Percentiles rank a stretch among this genome's conserved stretches.
Evolutionary conservation across 805 yeast genomes (phyloP).

Genomic region (Candida ponderosae): DNA sequence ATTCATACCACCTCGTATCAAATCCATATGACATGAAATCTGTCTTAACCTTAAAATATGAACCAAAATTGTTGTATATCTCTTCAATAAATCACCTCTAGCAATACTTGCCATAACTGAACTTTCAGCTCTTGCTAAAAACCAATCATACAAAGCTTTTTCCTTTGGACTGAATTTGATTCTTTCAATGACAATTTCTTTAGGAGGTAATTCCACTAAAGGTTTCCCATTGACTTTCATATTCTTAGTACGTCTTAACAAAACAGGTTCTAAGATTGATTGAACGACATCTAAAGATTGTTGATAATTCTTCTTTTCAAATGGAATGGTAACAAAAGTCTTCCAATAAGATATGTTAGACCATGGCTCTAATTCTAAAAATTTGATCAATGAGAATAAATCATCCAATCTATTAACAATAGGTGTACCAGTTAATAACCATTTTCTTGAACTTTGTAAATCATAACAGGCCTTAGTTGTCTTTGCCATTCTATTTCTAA

Average conservation of each 20-base stretch:
- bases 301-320: constrained; percentile 61
- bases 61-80: constrained; percentile 72
- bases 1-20: constrained; percentile 43
- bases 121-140: constrained; percentile 57
- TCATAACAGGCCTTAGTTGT: constrained; percentile 74
- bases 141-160: constrained; percentile 54
- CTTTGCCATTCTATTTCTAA: constrained; percentile 69
- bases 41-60: constrained; percentile 82
- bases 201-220: constrained; percentile 69
- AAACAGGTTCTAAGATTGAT: constrained; percentile 74
- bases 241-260: constrained; percentile 76
- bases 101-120: constrained; percentile 53
- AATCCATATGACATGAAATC: constrained; percentile 75
- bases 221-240: constrained; percentile 78
- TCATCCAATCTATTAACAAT: constrained; percentile 86
- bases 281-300: constrained; percentile 81
- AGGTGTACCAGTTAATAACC: constrained; percentile 93
- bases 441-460: constrained; percentile 55
- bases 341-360: constrained; percentile 79
- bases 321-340: constrained; percentile 75
- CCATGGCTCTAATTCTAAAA: constrained; percentile 85
- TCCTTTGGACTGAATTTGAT: constrained; percentile 64
- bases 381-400: constrained; percentile 67
- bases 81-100: constrained; percentile 60
- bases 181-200: constrained; percentile 62